Conservation (phyloP, 495 filamentous ascomycete genomes). For the Oleoguttula mirabilis region DNA sequence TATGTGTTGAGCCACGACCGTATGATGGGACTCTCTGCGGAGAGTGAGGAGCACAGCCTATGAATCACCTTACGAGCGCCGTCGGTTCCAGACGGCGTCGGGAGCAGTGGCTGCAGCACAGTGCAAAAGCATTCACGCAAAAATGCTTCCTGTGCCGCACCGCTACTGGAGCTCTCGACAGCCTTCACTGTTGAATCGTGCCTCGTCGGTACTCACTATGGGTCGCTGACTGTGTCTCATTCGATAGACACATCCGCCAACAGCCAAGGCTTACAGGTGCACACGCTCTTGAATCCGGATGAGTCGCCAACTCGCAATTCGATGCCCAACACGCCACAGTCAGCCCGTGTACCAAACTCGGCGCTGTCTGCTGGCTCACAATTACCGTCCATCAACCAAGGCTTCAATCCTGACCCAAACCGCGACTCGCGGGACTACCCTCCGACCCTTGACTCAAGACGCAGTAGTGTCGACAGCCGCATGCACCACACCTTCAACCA, state of each 20-base stretch:
- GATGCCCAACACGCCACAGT: conserved; percentile 29
- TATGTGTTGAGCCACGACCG: too few relatives aligned
- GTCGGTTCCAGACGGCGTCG: too few relatives aligned
- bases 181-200: too few relatives aligned
- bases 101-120: too few relatives aligned
- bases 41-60: too few relatives aligned
- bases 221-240: too few relatives aligned
- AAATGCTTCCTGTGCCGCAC: too few relatives aligned
- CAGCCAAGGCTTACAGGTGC: conserved; percentile 29
- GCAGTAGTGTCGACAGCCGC: conserved; percentile 35
- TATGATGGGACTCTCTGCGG: too few relatives aligned
- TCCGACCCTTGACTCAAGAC: conserved; percentile 28
- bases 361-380: neutral
- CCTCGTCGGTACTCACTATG: too few relatives aligned
- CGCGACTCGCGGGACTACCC: conserved; percentile 22
- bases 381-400: conserved; percentile 26
- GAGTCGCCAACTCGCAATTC: conserved; percentile 29
- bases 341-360: conserved; percentile 23
- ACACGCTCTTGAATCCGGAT: conserved; percentile 32
- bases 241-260: conserved; percentile 30
- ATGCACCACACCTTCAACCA: conserved; percentile 29
- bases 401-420: conserved; percentile 26
- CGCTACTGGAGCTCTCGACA: too few relatives aligned
- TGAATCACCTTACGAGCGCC: too few relatives aligned
- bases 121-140: too few relatives aligned